A percentile compares a stretch with the other conserved stretches of the same genome.
phyloP scores from a whole-genome alignment of 495 filamentous ascomycete genomes.

The Penicillium cataractarum region DNA sequence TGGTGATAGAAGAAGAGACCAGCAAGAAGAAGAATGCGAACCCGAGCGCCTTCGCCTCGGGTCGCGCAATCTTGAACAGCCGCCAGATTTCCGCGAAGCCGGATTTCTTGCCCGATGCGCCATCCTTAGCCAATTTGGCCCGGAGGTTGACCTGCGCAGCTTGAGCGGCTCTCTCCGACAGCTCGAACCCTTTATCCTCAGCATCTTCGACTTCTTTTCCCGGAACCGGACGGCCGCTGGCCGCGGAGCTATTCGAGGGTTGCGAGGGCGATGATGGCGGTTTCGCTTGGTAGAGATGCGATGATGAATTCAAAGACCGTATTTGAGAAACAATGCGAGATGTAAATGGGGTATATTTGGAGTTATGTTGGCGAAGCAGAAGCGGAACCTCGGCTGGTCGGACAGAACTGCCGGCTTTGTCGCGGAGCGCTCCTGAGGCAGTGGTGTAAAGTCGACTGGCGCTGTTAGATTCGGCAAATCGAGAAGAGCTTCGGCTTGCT shows the following conservation, averaged over 20 bases:
- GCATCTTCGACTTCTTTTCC: slow-evolving; percentile 42
- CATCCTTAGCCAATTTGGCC: slow-evolving; percentile 82
- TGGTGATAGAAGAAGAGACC: slow-evolving; percentile 85
- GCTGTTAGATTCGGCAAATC: slow-evolving; percentile 13
- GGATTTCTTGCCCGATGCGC: slow-evolving; percentile 61
- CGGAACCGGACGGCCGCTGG: slow-evolving; percentile 19
- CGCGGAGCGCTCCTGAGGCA: slow-evolving; percentile 27
- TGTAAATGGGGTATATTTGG: slow-evolving; percentile 16
- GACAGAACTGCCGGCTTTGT: slow-evolving; percentile 16
- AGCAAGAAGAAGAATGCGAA: slow-evolving; percentile 82
- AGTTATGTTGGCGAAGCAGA: slow-evolving; percentile 20
- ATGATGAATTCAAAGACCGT: slow-evolving; percentile 37
- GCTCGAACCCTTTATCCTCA: slow-evolving; percentile 62
- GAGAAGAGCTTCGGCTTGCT: slow-evolving; percentile 8
- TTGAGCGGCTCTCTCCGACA: slow-evolving; percentile 78
- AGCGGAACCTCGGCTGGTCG: slow-evolving; percentile 21
- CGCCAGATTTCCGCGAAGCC: slow-evolving; percentile 81
- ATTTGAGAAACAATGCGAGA: slow-evolving; percentile 28
- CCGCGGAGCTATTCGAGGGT: slow-evolving; percentile 7
- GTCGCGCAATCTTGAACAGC: slow-evolving; percentile 83
- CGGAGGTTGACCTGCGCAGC: slow-evolving; percentile 90
- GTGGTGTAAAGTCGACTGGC: slow-evolving; percentile 31
- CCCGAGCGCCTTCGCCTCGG: slow-evolving; percentile 77
- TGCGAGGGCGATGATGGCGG: slow-evolving; percentile 20
- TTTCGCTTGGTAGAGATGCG: slow-evolving; percentile 34